Base-by-base conservation (phyloP, 1,139 yeast genomes). In the Geotrichum carabidarum region DNA sequence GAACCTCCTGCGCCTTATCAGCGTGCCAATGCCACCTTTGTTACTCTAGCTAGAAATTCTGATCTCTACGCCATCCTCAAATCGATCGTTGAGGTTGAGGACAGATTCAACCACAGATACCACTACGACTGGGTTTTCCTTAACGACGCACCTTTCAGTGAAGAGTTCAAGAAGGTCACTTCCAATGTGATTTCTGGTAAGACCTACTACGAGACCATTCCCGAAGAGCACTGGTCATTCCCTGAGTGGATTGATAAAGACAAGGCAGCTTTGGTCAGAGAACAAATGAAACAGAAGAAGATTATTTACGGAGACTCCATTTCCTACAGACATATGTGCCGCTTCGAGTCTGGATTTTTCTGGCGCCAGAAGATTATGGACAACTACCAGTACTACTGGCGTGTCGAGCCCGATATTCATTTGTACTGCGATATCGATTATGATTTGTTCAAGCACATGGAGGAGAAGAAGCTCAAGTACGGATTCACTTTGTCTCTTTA, bases 281-380 rank as follows among this genome's bases (percentile, higher is more conserved):
- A 72, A 56, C 61, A 70, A 54, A 75, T 82, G 73, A 71, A 80
- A 69, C 75, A 61, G 68, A 69, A 54, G 69, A 72, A 59, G 68
- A 74, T 85, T 57, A 80, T 82, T 47, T 86, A 86, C 67, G 94
- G 87, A 1, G 87, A 78, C 51, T 76, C 81, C 1, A 83, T 79
- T 62, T 76, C 83, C 44, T 86, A 86, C 67, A 77, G 93, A 34
- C 91, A 84, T 73, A 90, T 91, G 97, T 91, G 97, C 72, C 83
- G 98, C 71, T 91, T 77, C 67, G 95, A 90, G 71, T 84, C 94
- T 43, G 97, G 97, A 0, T 89, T 90, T 71, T 90, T 91, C 76
- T 90, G 83, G 79, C 79, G 89, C 71, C 94, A 87, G 65, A 83
- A 81, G 54, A 70, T 84, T 44, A 71, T 89, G 75, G 78, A 78